These are phyloP conservation scores for Schizonepeta tenuifolia DNA, from an alignment of 257 asterid species.

Conservation along the genomic window DNA sequence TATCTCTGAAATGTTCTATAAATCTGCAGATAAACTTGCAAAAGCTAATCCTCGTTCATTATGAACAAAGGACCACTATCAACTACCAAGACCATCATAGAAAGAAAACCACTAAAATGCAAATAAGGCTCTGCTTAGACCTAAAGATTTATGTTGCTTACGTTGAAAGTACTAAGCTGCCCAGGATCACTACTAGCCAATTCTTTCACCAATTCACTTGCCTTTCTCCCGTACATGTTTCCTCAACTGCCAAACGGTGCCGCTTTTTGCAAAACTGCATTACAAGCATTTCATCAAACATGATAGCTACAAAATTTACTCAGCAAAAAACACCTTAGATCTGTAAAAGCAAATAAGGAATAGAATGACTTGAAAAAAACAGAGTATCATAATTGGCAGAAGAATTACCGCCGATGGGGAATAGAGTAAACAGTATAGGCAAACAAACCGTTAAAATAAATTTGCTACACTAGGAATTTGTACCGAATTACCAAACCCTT, in stretches of 20 bases:
- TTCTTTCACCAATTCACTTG: conserved; percentile 74
- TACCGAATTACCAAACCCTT: background rate
- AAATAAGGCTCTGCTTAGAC: background rate
- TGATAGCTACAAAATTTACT: conserved; percentile 9
- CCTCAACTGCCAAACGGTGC: conserved; percentile 19
- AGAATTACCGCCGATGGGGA: background rate
- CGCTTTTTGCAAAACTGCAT: conserved; percentile 31
- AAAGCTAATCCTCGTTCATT: background rate
- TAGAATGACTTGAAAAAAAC: background rate
- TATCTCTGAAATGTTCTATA: background rate
- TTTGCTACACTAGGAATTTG: background rate
- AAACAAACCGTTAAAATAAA: background rate
- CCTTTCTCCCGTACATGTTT: conserved; percentile 77
- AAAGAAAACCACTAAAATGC: background rate
- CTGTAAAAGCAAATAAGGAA: background rate
- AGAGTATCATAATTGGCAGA: background rate
- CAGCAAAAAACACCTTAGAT: background rate
- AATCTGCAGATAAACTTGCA: conserved; percentile 4
- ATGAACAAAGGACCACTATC: background rate
- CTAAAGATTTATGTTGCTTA: conserved; percentile 33
- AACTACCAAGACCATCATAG: conserved; percentile 9
- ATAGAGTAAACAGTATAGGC: background rate
- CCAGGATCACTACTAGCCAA: conserved; percentile 71
- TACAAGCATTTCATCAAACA: conserved; percentile 52
- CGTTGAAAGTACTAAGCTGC: conserved; percentile 74